Percentiles rank a stretch among this genome's conserved stretches.
These are phyloP conservation scores for Colletotrichum orbiculare DNA, from an alignment of 2,329 filamentous ascomycete genomes.

Conservation along the genomic window DNA sequence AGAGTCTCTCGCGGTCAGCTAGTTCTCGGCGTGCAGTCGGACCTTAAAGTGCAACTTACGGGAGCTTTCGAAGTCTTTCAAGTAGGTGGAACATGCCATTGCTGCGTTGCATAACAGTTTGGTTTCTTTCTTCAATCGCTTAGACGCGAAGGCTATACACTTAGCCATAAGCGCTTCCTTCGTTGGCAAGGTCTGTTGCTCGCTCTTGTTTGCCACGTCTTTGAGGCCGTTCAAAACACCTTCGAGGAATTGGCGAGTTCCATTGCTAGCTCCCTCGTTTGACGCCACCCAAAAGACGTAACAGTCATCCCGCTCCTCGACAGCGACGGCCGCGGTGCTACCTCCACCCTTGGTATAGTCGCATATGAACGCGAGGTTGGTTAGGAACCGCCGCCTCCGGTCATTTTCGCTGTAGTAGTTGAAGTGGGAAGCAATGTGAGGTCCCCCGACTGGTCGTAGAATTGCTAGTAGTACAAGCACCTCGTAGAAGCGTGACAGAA, in stretches of 20 bases:
- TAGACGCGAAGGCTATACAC: constrained; percentile 37
- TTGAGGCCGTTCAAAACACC: constrained; percentile 39
- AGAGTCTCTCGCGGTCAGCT: no score
- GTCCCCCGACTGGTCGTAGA: background rate
- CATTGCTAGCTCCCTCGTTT: constrained; percentile 45
- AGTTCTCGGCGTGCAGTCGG: background rate
- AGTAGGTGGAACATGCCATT: constrained; percentile 23
- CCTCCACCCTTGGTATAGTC: constrained; percentile 58
- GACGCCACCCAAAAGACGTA: constrained; percentile 57
- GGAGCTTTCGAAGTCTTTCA: background rate
- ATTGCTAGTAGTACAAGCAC: background rate
- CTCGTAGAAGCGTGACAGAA: constrained; percentile 14
- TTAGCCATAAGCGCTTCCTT: background rate
- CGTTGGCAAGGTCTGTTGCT: background rate
- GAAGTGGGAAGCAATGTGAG: constrained; percentile 2
- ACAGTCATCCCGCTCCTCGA: constrained; percentile 47
- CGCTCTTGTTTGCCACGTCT: background rate
- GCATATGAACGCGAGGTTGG: constrained; percentile 56
- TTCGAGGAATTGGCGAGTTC: constrained; percentile 46
- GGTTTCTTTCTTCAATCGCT: constrained; percentile 41
- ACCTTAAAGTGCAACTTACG: background rate
- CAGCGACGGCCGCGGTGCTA: constrained; percentile 56
- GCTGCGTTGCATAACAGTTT: constrained; percentile 35
- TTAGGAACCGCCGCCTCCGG: constrained; percentile 45
- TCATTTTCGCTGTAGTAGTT: background rate